These are phyloP conservation scores for Aphanoascus verrucosus DNA, from an alignment of 2,329 filamentous ascomycete species.

Conservation along the genomic window DNA sequence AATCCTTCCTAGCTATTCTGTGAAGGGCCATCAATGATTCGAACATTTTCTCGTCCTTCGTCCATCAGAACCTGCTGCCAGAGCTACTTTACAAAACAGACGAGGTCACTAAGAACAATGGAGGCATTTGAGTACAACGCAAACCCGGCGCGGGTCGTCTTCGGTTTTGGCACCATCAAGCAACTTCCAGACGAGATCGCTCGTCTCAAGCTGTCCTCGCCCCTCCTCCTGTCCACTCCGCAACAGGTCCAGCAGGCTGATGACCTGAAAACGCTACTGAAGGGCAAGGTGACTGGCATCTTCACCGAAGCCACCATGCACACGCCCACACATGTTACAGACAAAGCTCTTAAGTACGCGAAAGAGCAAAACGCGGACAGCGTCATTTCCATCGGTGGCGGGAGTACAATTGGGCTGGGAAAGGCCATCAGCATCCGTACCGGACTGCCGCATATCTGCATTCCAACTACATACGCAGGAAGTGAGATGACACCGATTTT, in stretches of 20 bases:
- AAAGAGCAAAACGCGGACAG: slow-evolving; percentile 41
- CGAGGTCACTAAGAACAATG: slow-evolving; percentile 26
- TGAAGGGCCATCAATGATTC: neutral
- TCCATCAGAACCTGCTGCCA: neutral
- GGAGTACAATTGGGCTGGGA: slow-evolving; percentile 52
- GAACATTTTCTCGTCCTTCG: neutral
- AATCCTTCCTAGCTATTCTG: neutral
- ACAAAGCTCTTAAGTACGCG: slow-evolving; percentile 44
- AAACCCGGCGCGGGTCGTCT: slow-evolving; percentile 46
- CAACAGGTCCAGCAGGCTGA: slow-evolving; percentile 41
- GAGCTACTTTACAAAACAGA: neutral
- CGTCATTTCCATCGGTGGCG: slow-evolving; percentile 52
- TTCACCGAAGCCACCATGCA: slow-evolving; percentile 53
- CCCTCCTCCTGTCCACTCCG: slow-evolving; percentile 48
- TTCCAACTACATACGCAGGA: slow-evolving; percentile 53
- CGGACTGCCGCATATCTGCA: slow-evolving; percentile 47
- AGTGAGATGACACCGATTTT: slow-evolving; percentile 57
- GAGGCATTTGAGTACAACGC: slow-evolving; percentile 47
- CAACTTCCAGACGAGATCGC: slow-evolving; percentile 37
- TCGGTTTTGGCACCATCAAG: slow-evolving; percentile 45
- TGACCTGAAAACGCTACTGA: slow-evolving; percentile 37
- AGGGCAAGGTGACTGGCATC: slow-evolving; percentile 39
- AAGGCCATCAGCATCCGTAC: slow-evolving; percentile 48
- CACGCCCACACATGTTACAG: slow-evolving; percentile 48
- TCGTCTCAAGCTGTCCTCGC: slow-evolving; percentile 40